Percentiles rank a stretch among this genome's conserved stretches.
Evolutionary conservation across 2,329 filamentous ascomycete genomes (phyloP).

Genomic region (Cadophora sp.): DNA sequence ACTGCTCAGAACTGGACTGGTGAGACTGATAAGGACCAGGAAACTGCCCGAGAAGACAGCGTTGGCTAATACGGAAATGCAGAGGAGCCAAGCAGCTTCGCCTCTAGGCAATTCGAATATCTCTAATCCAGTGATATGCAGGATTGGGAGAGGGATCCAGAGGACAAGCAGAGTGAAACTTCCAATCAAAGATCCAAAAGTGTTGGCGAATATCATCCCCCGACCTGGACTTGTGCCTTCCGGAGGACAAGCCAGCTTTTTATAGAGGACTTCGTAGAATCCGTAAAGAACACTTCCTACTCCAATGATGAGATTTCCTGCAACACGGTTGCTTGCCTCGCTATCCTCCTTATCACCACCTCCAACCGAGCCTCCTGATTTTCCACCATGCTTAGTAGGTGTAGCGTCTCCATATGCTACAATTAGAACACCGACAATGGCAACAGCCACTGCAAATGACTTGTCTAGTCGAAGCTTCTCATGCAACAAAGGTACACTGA

Average conservation of each 20-base stretch:
- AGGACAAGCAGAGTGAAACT: slow-evolving; percentile 84
- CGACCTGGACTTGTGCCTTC: slow-evolving; percentile 67
- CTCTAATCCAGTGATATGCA: slow-evolving; percentile 82
- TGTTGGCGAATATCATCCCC: slow-evolving; percentile 96
- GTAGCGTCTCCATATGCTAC: slow-evolving; percentile 88
- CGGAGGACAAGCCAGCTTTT: slow-evolving; percentile 89
- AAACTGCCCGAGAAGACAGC: slow-evolving; percentile 93
- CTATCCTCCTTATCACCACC: slow-evolving; percentile 47
- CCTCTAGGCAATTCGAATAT: slow-evolving; percentile 82
- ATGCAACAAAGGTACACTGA: slow-evolving; percentile 87
- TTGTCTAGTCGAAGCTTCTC: slow-evolving; percentile 88
- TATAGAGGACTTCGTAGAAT: slow-evolving; percentile 97
- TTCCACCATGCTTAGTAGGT: slow-evolving; percentile 57
- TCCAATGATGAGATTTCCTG: slow-evolving; percentile 93
- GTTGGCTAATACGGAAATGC: slow-evolving; percentile 84
- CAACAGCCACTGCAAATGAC: slow-evolving; percentile 82
- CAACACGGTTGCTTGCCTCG: slow-evolving; percentile 70
- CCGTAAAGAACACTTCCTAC: slow-evolving; percentile 91
- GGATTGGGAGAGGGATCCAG: slow-evolving; percentile 88
- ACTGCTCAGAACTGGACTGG: slow-evolving; percentile 88
- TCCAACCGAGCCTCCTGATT: slow-evolving; percentile 60
- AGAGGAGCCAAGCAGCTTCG: slow-evolving; percentile 78
- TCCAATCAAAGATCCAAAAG: slow-evolving; percentile 88
- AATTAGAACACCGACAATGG: slow-evolving; percentile 89
- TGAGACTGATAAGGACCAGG: slow-evolving; percentile 89